Evolutionary conservation across 495 filamentous ascomycete genomes (phyloP).

Genomic region (Sabuloglossum arenarium): DNA sequence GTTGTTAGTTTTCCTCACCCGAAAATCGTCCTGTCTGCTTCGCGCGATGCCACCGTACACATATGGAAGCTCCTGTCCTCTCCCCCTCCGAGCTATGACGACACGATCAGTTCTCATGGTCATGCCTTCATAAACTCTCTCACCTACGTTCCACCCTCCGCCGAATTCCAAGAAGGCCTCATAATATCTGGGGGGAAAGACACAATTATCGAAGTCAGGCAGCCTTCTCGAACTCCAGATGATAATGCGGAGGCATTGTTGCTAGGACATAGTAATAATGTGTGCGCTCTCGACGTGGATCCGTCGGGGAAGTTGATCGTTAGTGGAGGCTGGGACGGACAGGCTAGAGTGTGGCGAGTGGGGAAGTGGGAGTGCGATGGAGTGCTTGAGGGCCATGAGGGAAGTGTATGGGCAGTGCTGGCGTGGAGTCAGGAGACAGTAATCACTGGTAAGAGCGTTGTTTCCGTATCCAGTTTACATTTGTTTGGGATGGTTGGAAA

Average conservation of each 20-base stretch:
- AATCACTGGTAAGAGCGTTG: slow-evolving; percentile 41
- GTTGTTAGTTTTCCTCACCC: slow-evolving; percentile 60
- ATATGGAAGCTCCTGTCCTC: slow-evolving; percentile 53
- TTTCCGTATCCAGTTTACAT: background rate
- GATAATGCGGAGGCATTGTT: slow-evolving; percentile 73
- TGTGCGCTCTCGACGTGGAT: slow-evolving; percentile 67
- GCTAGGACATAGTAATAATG: slow-evolving; percentile 66
- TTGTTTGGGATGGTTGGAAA: too few species aligned
- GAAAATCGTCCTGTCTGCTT: slow-evolving; percentile 59
- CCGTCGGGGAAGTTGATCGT: slow-evolving; percentile 50
- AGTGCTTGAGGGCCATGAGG: slow-evolving; percentile 54
- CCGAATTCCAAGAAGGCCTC: slow-evolving; percentile 54
- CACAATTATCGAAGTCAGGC: slow-evolving; percentile 75
- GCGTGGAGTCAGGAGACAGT: slow-evolving; percentile 61
- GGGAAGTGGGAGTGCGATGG: slow-evolving; percentile 56
- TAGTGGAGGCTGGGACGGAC: slow-evolving; percentile 89
- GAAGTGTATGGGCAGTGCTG: slow-evolving; percentile 76
- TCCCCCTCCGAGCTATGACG: slow-evolving; percentile 51
- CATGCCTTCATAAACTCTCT: slow-evolving; percentile 70
- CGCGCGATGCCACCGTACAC: slow-evolving; percentile 76
- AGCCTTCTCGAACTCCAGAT: slow-evolving; percentile 36
- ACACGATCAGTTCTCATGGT: slow-evolving; percentile 51
- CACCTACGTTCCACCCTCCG: slow-evolving; percentile 51
- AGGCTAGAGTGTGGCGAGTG: slow-evolving; percentile 56
- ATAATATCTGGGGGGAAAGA: slow-evolving; percentile 77